These are phyloP conservation scores for Ceratocystis harringtonii DNA, from an alignment of 2,329 filamentous ascomycete genomes.

Conservation along the genomic window DNA sequence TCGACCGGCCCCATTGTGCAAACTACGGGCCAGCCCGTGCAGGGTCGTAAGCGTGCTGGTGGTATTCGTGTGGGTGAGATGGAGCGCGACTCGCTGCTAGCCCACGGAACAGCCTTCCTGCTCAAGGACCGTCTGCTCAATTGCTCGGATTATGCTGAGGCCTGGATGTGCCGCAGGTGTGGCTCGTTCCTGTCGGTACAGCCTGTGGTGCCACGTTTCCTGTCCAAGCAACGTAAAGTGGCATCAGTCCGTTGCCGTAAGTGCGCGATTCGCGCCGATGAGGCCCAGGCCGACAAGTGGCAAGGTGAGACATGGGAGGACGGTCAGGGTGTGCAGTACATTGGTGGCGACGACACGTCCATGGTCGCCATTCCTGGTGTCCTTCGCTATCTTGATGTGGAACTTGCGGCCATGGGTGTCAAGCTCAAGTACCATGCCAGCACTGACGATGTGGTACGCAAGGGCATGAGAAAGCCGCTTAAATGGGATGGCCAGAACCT, in stretches of 20 bases:
- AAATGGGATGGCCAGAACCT: slow-evolving; percentile 18
- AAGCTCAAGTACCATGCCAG: slow-evolving; percentile 67
- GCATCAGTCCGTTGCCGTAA: slow-evolving; percentile 63
- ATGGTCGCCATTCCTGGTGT: slow-evolving; percentile 87
- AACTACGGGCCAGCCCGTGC: slow-evolving; percentile 89
- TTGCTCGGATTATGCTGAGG: slow-evolving; percentile 82
- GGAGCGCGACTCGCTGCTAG: slow-evolving; percentile 90
- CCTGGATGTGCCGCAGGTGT: slow-evolving; percentile 79
- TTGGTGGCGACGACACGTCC: slow-evolving; percentile 81
- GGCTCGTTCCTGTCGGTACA: slow-evolving; percentile 84
- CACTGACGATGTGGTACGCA: slow-evolving; percentile 49
- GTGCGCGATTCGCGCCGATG: slow-evolving; percentile 51
- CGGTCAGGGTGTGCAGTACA: slow-evolving; percentile 66
- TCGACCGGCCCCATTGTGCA: slow-evolving; percentile 86
- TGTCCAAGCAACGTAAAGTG: slow-evolving; percentile 49
- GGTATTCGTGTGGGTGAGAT: slow-evolving; percentile 99
- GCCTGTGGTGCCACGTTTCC: slow-evolving; percentile 53
- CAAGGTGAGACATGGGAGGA: slow-evolving; percentile 84
- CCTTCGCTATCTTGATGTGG: slow-evolving; percentile 83
- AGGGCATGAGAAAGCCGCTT: slow-evolving; percentile 34
- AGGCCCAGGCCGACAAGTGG: slow-evolving; percentile 40
- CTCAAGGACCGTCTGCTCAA: slow-evolving; percentile 93
- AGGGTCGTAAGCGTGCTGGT: slow-evolving; percentile 88
- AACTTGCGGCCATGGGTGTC: slow-evolving; percentile 91
- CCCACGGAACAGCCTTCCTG: slow-evolving; percentile 87